These are phyloP conservation scores for Stylonectria norvegica DNA, from an alignment of 2,329 filamentous ascomycete species.

Conservation along the genomic window DNA sequence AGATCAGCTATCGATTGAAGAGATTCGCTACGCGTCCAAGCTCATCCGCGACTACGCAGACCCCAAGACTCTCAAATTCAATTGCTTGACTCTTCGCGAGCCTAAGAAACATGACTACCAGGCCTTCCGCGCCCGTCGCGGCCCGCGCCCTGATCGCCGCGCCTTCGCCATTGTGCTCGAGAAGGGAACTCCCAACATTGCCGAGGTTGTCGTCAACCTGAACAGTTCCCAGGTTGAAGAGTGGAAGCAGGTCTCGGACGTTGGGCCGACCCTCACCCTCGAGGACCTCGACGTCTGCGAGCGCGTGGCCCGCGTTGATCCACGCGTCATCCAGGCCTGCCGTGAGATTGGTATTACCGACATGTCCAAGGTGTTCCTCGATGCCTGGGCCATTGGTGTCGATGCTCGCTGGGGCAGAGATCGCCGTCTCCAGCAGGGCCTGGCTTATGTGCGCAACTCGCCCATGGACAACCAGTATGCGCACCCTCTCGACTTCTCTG, in stretches of 20 bases:
- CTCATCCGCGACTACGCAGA: conserved; percentile 41
- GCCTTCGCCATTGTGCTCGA: conserved; percentile 49
- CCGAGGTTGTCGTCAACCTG: conserved; percentile 52
- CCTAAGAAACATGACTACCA: conserved; percentile 61
- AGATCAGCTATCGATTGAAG: conserved; percentile 53
- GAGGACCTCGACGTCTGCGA: conserved; percentile 77
- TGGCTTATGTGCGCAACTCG: conserved; percentile 77
- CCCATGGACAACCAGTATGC: conserved; percentile 64
- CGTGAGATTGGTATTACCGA: conserved; percentile 71
- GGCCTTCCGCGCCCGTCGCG: conserved; percentile 51
- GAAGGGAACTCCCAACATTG: conserved; percentile 36
- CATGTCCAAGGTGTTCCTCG: conserved; percentile 81
- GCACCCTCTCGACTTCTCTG: conserved; percentile 52
- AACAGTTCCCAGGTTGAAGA: conserved; percentile 38
- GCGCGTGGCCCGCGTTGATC: conserved; percentile 61
- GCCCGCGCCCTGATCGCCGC: conserved; percentile 47
- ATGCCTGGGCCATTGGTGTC: conserved; percentile 82
- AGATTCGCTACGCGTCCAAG: conserved; percentile 49
- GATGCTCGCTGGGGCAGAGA: conserved; percentile 72
- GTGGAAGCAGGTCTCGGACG: conserved; percentile 45
- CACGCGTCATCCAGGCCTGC: conserved; percentile 74
- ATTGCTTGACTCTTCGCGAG: conserved; percentile 64
- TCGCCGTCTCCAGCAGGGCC: conserved; percentile 71
- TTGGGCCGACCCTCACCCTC: conserved; percentile 62
- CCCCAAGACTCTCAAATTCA: conserved; percentile 43